Evolutionary conservation across 2,329 filamentous ascomycete genomes (phyloP), one percentile per base, ranked within the genome.

Genomic region (Sclerotinia sclerotiorum): DNA sequence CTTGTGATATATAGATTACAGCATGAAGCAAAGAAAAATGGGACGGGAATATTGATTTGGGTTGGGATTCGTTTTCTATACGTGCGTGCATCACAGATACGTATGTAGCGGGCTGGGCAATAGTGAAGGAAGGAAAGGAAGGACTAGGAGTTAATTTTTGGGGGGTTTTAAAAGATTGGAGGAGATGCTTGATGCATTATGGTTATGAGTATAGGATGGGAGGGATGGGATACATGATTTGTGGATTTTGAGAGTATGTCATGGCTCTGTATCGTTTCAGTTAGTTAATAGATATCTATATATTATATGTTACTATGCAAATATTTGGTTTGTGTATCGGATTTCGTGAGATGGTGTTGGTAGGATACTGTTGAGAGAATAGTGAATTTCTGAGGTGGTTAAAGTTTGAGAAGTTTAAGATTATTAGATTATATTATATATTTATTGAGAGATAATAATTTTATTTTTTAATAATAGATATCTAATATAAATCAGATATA

Each of bases 21-120:
- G 32, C 54, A 39, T 7, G 60, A 35, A 62, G 49, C 49, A 21
- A n/a, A 62, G 49, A 51, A 32, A n/a, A n/a, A 62, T 21, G n/a
- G 32, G 46, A 48, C 11, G n/a, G 58, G 58, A n/a, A 35, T 10
- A 49, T 15, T 46, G 58, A 32, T 35, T 35, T 62, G 8, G 60
- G 48, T n/a, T 35, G 32, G 48, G 13, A 51, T 52, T 63, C 0
- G 46, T 19, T 21, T 21, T 39, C 3, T 49, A n/a, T n/a, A 13
- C 39, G 2, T 51, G 46, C 44, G 15, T 49, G 44, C 58, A 66
- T 51, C 2, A 60, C 19, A 39, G 7, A 42, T 42, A 42, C 39
- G 39, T 42, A 32, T 6, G 39, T 56, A 19, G 27, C 24, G n/a
- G 19, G 52, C 52, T 2, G 13, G 39, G 39, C n/a, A 21, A 63